These are phyloP conservation scores for Tetramitus jugosus DNA, from an alignment of 208 protist genomes.

Conservation along the genomic window DNA sequence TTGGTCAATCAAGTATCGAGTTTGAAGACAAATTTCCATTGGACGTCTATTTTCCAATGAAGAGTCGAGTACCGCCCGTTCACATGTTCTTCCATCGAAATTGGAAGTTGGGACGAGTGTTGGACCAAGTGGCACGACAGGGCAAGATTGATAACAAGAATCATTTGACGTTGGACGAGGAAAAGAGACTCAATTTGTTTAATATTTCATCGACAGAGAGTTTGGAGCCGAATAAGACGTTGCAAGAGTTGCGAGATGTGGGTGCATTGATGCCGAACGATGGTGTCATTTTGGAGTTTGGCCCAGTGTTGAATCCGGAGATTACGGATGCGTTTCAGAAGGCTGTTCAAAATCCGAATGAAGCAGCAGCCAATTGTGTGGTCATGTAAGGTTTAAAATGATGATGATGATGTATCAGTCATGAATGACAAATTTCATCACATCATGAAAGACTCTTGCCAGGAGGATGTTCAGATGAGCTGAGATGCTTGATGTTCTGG, in stretches of 20 bases:
- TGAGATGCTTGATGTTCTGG: too few relatives aligned
- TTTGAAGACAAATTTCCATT: background rate
- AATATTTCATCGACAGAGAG: background rate
- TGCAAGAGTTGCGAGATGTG: background rate
- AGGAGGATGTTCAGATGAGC: too few relatives aligned
- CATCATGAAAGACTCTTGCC: too few relatives aligned
- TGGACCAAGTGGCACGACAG: background rate
- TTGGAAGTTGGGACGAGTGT: background rate
- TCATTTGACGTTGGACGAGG: background rate
- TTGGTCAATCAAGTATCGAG: background rate
- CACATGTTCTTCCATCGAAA: slow-evolving; percentile 13
- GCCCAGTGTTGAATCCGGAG: background rate
- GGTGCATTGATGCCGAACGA: background rate
- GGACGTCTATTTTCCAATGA: slow-evolving; percentile 21
- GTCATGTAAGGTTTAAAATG: too few relatives aligned
- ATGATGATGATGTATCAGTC: too few relatives aligned
- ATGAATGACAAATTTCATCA: too few relatives aligned
- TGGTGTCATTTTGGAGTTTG: slow-evolving; percentile 15
- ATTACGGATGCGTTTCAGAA: too few relatives aligned
- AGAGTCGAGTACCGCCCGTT: background rate
- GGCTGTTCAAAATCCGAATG: too few relatives aligned
- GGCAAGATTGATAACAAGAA: slow-evolving; percentile 16
- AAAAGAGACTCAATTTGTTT: slow-evolving; percentile 6
- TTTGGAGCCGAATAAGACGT: background rate
- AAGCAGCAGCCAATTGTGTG: too few relatives aligned